Percentiles rank a stretch among this genome's conserved stretches.
Conservation (phyloP, 2,329 filamentous ascomycete species). For the Macrophomina pseudophaseolina region DNA sequence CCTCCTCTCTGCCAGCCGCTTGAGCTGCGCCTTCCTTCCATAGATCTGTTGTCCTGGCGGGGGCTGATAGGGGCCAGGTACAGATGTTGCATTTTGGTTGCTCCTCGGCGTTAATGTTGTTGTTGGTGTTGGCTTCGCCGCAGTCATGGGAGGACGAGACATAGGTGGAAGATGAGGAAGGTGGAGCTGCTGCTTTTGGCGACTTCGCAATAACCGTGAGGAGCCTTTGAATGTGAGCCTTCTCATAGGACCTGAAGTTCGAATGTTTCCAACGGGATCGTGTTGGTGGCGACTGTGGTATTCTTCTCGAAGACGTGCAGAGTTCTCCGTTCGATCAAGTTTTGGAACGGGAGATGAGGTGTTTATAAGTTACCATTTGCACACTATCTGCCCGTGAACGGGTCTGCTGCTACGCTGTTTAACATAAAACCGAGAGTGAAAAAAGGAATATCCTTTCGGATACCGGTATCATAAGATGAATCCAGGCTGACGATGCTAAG, state of each 20-base stretch:
- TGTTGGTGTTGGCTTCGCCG: too few relatives aligned
- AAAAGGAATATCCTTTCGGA: conserved; percentile 22
- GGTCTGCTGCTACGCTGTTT: conserved; percentile 1
- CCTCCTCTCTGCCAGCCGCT: neutral
- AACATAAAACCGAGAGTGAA: neutral
- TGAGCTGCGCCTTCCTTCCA: neutral
- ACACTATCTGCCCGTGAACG: neutral
- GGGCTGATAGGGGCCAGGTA: neutral
- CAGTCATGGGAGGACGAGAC: too few relatives aligned
- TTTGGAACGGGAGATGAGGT: conserved; percentile 3
- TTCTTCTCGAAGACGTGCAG: neutral
- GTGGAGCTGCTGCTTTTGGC: too few relatives aligned
- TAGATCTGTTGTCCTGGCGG: neutral
- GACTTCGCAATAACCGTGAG: too few relatives aligned
- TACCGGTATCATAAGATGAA: conserved; percentile 16
- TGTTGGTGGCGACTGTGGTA: neutral
- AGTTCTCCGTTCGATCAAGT: conserved; percentile 1
- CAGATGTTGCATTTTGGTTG: too few relatives aligned
- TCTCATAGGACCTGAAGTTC: too few relatives aligned
- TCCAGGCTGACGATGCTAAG: neutral
- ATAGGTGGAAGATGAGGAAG: too few relatives aligned
- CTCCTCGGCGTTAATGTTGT: too few relatives aligned
- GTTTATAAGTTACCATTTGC: conserved; percentile 11
- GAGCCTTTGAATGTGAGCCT: too few relatives aligned
- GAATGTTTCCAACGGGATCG: too few relatives aligned